Conservation (phyloP, 257 asterid genomes). For the Primulina tabacum region DNA sequence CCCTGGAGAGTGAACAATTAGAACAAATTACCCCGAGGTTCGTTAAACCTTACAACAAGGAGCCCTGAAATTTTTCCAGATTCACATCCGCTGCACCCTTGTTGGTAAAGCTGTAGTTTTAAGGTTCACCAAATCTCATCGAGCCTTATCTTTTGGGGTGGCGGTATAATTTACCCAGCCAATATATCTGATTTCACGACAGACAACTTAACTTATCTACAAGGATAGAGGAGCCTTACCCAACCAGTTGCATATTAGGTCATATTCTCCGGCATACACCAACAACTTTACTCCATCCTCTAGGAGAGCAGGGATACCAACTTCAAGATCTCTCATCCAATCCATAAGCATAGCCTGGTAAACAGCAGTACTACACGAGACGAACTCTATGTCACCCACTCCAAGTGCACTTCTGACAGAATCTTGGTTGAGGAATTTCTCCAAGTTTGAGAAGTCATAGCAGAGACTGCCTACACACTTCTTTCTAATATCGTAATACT, state of each 20-base stretch:
- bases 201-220: background rate
- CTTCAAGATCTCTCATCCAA: conserved; percentile 87
- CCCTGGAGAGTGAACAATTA: background rate
- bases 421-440: conserved; percentile 55
- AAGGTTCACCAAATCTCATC: background rate
- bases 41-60: background rate
- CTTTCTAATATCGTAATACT: conserved; percentile 75
- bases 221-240: conserved; percentile 37
- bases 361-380: conserved; percentile 64
- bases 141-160: conserved; percentile 5
- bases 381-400: conserved; percentile 69
- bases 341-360: conserved; percentile 78
- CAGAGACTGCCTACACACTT: conserved; percentile 71
- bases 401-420: conserved; percentile 56
- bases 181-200: background rate
- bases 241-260: conserved; percentile 79
- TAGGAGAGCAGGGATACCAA: conserved; percentile 68
- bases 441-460: conserved; percentile 80
- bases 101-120: no score
- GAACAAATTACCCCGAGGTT: no score
- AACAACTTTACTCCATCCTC: conserved; percentile 68
- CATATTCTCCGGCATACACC: conserved; percentile 74
- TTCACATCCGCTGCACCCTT: background rate
- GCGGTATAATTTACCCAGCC: conserved; percentile 1
- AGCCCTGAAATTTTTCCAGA: background rate